A percentile compares a stretch with the other conserved stretches of the same genome.
These are phyloP conservation scores for Trichophyton schoenleinii DNA, from an alignment of 2,329 filamentous ascomycete species.

Conservation along the genomic window DNA sequence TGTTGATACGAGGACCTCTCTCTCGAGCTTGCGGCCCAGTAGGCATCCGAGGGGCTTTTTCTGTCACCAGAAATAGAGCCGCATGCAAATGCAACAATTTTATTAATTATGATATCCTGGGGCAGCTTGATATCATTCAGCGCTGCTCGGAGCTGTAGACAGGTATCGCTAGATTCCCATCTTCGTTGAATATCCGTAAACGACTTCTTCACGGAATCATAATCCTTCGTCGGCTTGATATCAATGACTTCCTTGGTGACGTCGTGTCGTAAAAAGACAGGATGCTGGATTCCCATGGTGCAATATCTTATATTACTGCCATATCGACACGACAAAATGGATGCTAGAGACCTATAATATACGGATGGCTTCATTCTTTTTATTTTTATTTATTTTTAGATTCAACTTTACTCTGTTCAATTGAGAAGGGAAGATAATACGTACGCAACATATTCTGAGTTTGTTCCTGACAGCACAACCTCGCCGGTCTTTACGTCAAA, in stretches of 20 bases:
- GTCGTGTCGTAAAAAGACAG: neutral
- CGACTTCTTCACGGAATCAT: neutral
- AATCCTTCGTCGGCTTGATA: neutral
- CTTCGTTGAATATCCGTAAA: neutral
- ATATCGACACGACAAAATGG: neutral
- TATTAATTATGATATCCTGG: neutral
- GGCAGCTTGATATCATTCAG: neutral
- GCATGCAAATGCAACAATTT: slow-evolving; percentile 10
- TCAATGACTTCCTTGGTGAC: neutral
- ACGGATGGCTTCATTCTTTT: neutral
- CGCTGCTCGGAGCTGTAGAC: neutral
- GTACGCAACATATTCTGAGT: slow-evolving; percentile 1
- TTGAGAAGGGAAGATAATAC: neutral
- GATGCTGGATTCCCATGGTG: neutral
- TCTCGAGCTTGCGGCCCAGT: neutral
- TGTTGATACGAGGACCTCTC: slow-evolving; percentile 14
- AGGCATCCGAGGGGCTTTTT: neutral
- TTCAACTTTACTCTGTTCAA: neutral
- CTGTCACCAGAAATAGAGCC: neutral
- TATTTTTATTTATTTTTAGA: neutral
- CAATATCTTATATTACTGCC: neutral
- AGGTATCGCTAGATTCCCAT: slow-evolving; percentile 9
- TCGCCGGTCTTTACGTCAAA: neutral
- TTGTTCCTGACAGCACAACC: neutral
- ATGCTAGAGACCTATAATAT: neutral